Conservation (phyloP, 2,329 filamentous ascomycete species). For the Colletotrichum sojae region DNA sequence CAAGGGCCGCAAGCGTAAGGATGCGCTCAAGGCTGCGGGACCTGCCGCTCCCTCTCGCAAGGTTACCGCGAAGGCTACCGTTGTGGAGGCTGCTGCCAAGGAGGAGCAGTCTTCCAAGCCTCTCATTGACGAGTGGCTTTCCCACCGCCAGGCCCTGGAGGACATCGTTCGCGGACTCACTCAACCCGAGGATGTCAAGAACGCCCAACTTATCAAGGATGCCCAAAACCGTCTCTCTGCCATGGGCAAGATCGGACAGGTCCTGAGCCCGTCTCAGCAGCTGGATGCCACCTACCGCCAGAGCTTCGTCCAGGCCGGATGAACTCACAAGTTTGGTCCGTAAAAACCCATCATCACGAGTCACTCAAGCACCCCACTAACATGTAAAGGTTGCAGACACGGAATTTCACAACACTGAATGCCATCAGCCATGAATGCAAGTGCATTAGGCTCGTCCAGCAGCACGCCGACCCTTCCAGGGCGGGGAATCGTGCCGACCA, state of each 20-base stretch:
- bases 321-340: conserved; percentile 44
- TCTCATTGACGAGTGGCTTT: conserved; percentile 69
- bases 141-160: conserved; percentile 75
- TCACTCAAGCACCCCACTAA: conserved; percentile 3
- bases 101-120: conserved; percentile 55
- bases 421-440: conserved; percentile 30
- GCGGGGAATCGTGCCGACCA: conserved; percentile 21
- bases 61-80: conserved; percentile 59
- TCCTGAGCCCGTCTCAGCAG: conserved; percentile 45
- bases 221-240: conserved; percentile 65
- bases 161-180: conserved; percentile 66
- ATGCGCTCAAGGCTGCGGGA: conserved; percentile 57
- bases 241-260: conserved; percentile 66
- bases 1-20: conserved; percentile 73
- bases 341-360: conserved; percentile 12
- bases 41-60: conserved; percentile 60
- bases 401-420: conserved; percentile 17
- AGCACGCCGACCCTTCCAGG: conserved; percentile 22
- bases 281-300: conserved; percentile 26
- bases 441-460: conserved; percentile 26
- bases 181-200: conserved; percentile 67
- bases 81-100: conserved; percentile 50
- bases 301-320: conserved; percentile 49
- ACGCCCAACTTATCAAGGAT: conserved; percentile 66
- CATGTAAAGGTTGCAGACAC: conserved; percentile 8